Percentiles rank a stretch among this genome's conserved stretches.
These are phyloP conservation scores for Aquilaria sinensis DNA, from an alignment of 345 rosid species.

Conservation along the genomic window DNA sequence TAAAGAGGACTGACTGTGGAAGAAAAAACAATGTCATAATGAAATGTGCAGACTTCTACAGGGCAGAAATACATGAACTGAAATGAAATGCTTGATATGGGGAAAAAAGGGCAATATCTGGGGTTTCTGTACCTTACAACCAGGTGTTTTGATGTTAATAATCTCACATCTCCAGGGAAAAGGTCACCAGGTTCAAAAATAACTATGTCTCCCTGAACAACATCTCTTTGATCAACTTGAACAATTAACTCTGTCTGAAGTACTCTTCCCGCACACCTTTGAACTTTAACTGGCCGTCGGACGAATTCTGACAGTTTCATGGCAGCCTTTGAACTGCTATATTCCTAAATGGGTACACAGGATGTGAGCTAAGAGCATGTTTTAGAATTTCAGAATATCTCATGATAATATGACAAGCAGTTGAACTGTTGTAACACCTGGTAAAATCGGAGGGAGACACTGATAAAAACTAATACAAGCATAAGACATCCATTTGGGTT, in stretches of 20 bases:
- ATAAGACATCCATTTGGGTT: slow-evolving; percentile 60
- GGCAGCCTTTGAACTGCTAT: slow-evolving; percentile 68
- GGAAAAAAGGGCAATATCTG: not conserved
- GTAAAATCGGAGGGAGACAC: slow-evolving; percentile 57
- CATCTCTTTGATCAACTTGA: slow-evolving; percentile 66
- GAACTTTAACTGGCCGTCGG: slow-evolving; percentile 60
- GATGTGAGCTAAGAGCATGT: not conserved
- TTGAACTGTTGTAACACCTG: slow-evolving; percentile 31
- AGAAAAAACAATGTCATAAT: slow-evolving; percentile 22
- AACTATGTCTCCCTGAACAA: slow-evolving; percentile 71
- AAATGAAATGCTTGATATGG: too few species aligned
- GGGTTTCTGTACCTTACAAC: slow-evolving; percentile 46
- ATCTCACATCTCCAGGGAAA: slow-evolving; percentile 70
- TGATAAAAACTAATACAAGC: slow-evolving; percentile 55
- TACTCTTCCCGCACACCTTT: slow-evolving; percentile 68
- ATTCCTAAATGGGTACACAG: slow-evolving; percentile 34
- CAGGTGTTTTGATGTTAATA: slow-evolving; percentile 54
- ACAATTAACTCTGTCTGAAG: slow-evolving; percentile 59
- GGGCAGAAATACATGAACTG: not conserved
- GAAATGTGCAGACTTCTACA: slow-evolving; percentile 6
- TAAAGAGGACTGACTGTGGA: slow-evolving; percentile 62
- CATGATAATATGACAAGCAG: not conserved
- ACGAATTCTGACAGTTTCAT: slow-evolving; percentile 65
- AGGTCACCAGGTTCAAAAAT: slow-evolving; percentile 67
- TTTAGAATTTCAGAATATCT: slow-evolving; percentile 1